Evolutionary conservation across 2,329 filamentous ascomycete genomes (phyloP).

Genomic region (Cladophialophora carrionii): DNA sequence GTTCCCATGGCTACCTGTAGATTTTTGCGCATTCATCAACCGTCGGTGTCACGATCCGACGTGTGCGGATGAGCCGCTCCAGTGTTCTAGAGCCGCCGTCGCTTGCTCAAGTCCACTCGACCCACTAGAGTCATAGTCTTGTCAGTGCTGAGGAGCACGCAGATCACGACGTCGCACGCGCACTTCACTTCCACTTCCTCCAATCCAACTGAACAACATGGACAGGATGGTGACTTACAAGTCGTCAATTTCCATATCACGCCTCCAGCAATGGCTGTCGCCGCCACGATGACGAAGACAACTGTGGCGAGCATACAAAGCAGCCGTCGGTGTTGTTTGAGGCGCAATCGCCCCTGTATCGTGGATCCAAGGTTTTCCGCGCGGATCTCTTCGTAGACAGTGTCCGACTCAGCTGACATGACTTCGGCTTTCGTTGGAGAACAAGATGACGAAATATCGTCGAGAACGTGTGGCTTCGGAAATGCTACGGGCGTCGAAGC

Average conservation of each 20-base stretch:
- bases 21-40: background rate
- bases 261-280: constrained; percentile 24
- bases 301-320: constrained; percentile 26
- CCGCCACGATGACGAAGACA: constrained; percentile 16
- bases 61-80: background rate
- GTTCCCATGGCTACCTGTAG: background rate
- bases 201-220: background rate
- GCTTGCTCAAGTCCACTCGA: background rate
- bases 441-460: background rate
- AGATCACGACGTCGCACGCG: background rate
- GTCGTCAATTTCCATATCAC: constrained; percentile 30
- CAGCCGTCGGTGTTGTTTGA: constrained; percentile 17
- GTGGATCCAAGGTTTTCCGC: background rate
- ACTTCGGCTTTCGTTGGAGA: background rate
- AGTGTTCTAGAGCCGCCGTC: background rate
- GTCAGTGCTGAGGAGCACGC: background rate
- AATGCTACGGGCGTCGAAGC: background rate
- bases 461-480: background rate
- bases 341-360: constrained; percentile 2
- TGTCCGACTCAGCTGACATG: background rate
- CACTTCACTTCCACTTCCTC: background rate
- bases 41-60: background rate
- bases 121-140: background rate
- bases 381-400: background rate
- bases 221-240: background rate